These are phyloP conservation scores for Salix arbutifolia DNA, from an alignment of 345 rosid species.

Conservation along the genomic window DNA sequence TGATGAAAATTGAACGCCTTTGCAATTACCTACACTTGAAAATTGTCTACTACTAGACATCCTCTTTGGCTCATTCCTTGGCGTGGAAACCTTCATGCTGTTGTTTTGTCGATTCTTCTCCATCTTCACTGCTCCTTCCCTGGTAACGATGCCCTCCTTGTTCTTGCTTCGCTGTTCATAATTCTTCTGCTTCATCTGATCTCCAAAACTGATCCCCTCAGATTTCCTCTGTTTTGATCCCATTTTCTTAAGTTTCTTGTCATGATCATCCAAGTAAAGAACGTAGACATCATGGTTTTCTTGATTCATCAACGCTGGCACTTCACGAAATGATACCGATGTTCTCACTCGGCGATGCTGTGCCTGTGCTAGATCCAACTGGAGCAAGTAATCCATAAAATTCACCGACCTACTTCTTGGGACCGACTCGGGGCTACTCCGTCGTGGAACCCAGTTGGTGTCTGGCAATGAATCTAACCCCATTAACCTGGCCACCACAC, in stretches of 20 bases:
- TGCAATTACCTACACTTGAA: slow-evolving; percentile 19
- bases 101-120: slow-evolving; percentile 33
- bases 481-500: slow-evolving; percentile 84
- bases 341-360: slow-evolving; percentile 59
- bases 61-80: slow-evolving; percentile 52
- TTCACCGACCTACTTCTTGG: slow-evolving; percentile 77
- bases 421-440: slow-evolving; percentile 41
- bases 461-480: slow-evolving; percentile 67
- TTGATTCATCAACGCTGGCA: slow-evolving; percentile 21
- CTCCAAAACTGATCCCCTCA: slow-evolving; percentile 18
- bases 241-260: slow-evolving; percentile 28
- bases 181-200: slow-evolving; percentile 11
- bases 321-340: slow-evolving; percentile 78
- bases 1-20: slow-evolving; percentile 17
- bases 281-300: slow-evolving; percentile 42
- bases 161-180: slow-evolving; percentile 12
- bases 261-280: slow-evolving; percentile 41
- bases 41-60: slow-evolving; percentile 3
- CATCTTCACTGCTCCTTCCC: slow-evolving; percentile 19
- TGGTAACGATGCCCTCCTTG: neutral
- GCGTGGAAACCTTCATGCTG: slow-evolving; percentile 30
- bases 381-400: slow-evolving; percentile 72
- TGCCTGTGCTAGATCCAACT: slow-evolving; percentile 33
- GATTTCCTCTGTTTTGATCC: slow-evolving; percentile 29
- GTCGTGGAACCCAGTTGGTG: slow-evolving; percentile 34